These are phyloP conservation scores for Lachnellula occidentalis DNA, from an alignment of 2,329 filamentous ascomycete species.

Conservation along the genomic window DNA sequence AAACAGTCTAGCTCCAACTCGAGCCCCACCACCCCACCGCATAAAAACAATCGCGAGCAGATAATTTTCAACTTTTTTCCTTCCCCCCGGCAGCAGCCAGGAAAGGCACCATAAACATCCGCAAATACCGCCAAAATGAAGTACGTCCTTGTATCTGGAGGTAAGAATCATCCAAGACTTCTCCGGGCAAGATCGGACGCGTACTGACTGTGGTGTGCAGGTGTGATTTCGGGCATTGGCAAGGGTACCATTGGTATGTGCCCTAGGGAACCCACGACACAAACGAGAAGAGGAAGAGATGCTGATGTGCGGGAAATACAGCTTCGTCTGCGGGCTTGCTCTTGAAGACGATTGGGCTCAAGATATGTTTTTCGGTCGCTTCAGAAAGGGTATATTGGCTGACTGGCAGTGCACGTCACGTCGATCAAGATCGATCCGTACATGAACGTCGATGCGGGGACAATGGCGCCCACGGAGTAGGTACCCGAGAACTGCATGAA, in stretches of 20 bases:
- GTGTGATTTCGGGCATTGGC: slow-evolving; percentile 52
- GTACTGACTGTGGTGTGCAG: slow-evolving; percentile 24
- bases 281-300: not conserved
- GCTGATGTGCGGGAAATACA: slow-evolving; percentile 25
- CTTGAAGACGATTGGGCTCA: slow-evolving; percentile 75
- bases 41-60: not conserved
- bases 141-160: slow-evolving; percentile 76
- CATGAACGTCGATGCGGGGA: slow-evolving; percentile 71
- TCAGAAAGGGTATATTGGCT: slow-evolving; percentile 19
- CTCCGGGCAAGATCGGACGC: slow-evolving; percentile 1
- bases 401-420: slow-evolving; percentile 45
- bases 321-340: slow-evolving; percentile 68
- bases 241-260: slow-evolving; percentile 62
- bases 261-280: not conserved
- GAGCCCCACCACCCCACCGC: not conserved
- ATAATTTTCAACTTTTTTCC: slow-evolving; percentile 6
- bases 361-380: slow-evolving; percentile 48
- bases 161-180: slow-evolving; percentile 35
- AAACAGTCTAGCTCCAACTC: not conserved
- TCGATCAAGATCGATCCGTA: slow-evolving; percentile 69
- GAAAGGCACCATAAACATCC: slow-evolving; percentile 22
- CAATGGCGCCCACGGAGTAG: slow-evolving; percentile 55
- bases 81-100: slow-evolving; percentile 27
- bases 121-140: slow-evolving; percentile 53
- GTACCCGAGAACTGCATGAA: slow-evolving; percentile 9